These are phyloP conservation scores for Claviceps maximensis DNA, from an alignment of 2,329 filamentous ascomycete species.

Conservation along the genomic window DNA sequence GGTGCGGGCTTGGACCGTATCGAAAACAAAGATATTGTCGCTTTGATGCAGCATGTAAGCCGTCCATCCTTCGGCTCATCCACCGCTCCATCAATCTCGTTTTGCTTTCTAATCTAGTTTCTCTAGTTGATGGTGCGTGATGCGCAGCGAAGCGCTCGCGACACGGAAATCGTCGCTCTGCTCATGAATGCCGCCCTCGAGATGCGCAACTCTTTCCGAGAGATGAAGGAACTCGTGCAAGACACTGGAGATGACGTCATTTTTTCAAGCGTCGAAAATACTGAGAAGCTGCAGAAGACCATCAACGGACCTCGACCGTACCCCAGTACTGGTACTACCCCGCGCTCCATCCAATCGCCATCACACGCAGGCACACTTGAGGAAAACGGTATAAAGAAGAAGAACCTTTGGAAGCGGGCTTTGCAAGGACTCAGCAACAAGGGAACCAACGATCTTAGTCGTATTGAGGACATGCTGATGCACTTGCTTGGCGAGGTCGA, in stretches of 20 bases:
- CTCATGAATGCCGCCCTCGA: slow-evolving; percentile 88
- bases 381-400: slow-evolving; percentile 60
- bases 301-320: slow-evolving; percentile 78
- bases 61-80: neutral
- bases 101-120: slow-evolving; percentile 9
- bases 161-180: slow-evolving; percentile 91
- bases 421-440: slow-evolving; percentile 80
- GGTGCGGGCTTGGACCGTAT: slow-evolving; percentile 83
- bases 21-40: slow-evolving; percentile 91
- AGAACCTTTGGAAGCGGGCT: slow-evolving; percentile 89
- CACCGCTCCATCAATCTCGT: neutral
- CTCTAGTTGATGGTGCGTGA: slow-evolving; percentile 78
- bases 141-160: slow-evolving; percentile 86
- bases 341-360: slow-evolving; percentile 44
- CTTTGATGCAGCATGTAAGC: slow-evolving; percentile 87
- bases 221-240: slow-evolving; percentile 83
- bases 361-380: slow-evolving; percentile 44
- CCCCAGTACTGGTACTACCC: slow-evolving; percentile 44
- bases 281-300: slow-evolving; percentile 70
- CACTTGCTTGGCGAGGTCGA: slow-evolving; percentile 89
- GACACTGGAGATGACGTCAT: slow-evolving; percentile 75
- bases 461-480: slow-evolving; percentile 85
- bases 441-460: slow-evolving; percentile 73
- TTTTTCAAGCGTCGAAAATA: slow-evolving; percentile 76
- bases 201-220: slow-evolving; percentile 93